Evolutionary conservation across 2,329 filamentous ascomycete species (phyloP), one percentile per base, ranked within the genome.

Genomic region (Claviceps sp.): DNA sequence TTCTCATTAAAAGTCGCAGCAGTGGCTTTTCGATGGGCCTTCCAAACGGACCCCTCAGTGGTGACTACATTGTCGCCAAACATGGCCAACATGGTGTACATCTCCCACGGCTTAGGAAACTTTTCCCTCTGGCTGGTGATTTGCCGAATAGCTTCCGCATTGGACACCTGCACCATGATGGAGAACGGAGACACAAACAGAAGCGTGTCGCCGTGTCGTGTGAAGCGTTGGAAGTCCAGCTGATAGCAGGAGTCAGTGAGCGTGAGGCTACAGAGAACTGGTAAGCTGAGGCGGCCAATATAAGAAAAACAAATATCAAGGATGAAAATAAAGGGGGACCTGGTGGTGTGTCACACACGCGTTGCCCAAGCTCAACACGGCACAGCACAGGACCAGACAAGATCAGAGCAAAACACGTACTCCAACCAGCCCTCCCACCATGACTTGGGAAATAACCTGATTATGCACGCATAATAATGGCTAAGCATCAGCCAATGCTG

Each of bases 1-100:
- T 77, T 81, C 69, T 91, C 87, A 53, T 84, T 87, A 65, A 91
- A 90, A 4, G 79, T 79, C 0, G 85, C 80, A 30, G 82, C 78
- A 0, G 81, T 84, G 44, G 82, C 76, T 66, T 85, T 88, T 55
- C 86, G 78, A 63, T 91, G 86, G 66, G 78, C 74, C 36, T 81
- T 81, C 87, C 85, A 91, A 30, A 76, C 67, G 1, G 71, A 62
- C 1, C 85, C 85, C 64, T 90, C 86, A 2, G 82, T 81, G 0
- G 79, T 80, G 22, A 90, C 67, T 1, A 90, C 75, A 62, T 87
- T 91, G 52, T 79, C 74, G 38, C 87, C 86, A 62, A 84, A 90
- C 51, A 64, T 60, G 14, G 60, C 56, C 49, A 72, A 56, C 44
- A 68, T 63, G 52, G 56, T 60, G 57, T 71, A 72, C 20, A 59